Conservation (phyloP, 129 eudicot species). For the Helianthus annuus region HanXRQr2.0-SUNRISE NC_035449.2:27591217-27591716, state of each 20-base stretch:
- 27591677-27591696: background rate
- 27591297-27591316: too few relatives aligned
- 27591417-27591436: too few relatives aligned
- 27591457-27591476: conserved; percentile 89
- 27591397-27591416: too few relatives aligned
- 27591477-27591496: conserved; percentile 72
- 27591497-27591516: conserved; percentile 65
- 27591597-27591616: background rate
- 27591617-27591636: background rate
- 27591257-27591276: too few relatives aligned
- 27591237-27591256: too few relatives aligned
- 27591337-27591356: too few relatives aligned
- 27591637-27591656: background rate
- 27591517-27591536: conserved; percentile 65
- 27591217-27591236: background rate
- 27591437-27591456: conserved; percentile 58
- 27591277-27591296: too few relatives aligned
- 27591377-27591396: too few relatives aligned
- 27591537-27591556: background rate
- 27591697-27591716: conserved; percentile 5
- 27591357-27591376: too few relatives aligned
- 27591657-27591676: background rate
- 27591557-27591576: too few relatives aligned
- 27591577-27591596: background rate
- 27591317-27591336: too few relatives aligned